Conservation (phyloP, 1,284 basidiomycete genomes). For the Cutaneotrichosporon cyanovorans region DNA sequence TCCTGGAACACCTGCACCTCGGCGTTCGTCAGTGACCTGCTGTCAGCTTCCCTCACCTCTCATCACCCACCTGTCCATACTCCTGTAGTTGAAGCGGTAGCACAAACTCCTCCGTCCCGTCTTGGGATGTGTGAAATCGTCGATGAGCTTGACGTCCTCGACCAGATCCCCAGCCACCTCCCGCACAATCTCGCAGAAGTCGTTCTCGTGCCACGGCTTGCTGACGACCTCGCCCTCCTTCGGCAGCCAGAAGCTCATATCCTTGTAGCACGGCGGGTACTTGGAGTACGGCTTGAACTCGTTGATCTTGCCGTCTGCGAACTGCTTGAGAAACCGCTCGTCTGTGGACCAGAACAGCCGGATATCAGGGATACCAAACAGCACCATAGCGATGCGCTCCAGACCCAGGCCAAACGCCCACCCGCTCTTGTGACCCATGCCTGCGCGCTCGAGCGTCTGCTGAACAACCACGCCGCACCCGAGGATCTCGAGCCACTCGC, state of each 20-base stretch:
- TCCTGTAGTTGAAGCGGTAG: slow-evolving; percentile 89
- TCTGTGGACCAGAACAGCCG: slow-evolving; percentile 98
- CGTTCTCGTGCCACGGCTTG: slow-evolving; percentile 75
- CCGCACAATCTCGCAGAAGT: slow-evolving; percentile 89
- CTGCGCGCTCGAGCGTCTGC: slow-evolving; percentile 76
- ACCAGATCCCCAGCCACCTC: slow-evolving; percentile 86
- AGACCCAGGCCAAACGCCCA: slow-evolving; percentile 99
- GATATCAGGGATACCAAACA: slow-evolving; percentile 96
- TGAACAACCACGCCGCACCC: slow-evolving; percentile 91
- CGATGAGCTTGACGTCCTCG: slow-evolving; percentile 84
- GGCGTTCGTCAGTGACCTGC: slow-evolving; percentile 77
- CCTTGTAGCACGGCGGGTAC: slow-evolving; percentile 81
- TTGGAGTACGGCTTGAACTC: slow-evolving; percentile 82
- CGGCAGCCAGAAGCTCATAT: slow-evolving; percentile 85
- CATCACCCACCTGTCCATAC: slow-evolving; percentile 75
- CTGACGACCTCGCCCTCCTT: slow-evolving; percentile 9
- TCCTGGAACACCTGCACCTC: slow-evolving; percentile 75
- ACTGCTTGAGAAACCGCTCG: slow-evolving; percentile 79
- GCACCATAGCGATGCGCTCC: slow-evolving; percentile 96
- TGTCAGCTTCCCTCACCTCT: neutral
- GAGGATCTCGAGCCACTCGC: slow-evolving; percentile 94
- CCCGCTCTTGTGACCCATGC: slow-evolving; percentile 71
- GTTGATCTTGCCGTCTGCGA: slow-evolving; percentile 64
- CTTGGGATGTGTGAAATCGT: slow-evolving; percentile 86
- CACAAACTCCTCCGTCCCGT: slow-evolving; percentile 71